Conservation (phyloP, 257 asterid genomes). For the Solanum boliviense region DNA sequence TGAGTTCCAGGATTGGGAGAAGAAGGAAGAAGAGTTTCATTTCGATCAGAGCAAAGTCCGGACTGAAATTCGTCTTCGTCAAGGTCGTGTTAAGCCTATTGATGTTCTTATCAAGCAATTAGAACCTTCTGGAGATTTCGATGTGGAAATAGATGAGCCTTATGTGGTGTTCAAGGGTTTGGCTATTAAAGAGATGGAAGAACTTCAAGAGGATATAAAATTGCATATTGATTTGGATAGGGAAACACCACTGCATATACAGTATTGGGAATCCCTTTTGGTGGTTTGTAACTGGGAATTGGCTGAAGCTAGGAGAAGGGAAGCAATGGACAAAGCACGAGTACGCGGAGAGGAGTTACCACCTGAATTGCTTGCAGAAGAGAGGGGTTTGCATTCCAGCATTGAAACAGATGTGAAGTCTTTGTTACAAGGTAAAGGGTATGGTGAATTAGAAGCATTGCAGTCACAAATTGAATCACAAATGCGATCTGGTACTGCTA, state of each 20-base stretch:
- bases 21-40: constrained; percentile 99
- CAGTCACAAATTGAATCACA: constrained; percentile 73
- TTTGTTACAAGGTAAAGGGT: constrained; percentile 60
- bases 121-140: constrained; percentile 75
- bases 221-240: constrained; percentile 87
- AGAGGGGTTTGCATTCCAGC: constrained; percentile 76
- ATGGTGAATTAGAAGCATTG: constrained; percentile 40
- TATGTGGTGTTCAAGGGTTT: constrained; percentile 88
- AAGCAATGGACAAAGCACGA: constrained; percentile 85
- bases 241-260: constrained; percentile 68
- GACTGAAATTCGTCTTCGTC: constrained; percentile 87
- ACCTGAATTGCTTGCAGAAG: constrained; percentile 74
- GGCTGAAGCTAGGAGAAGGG: constrained; percentile 73
- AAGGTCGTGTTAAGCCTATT: constrained; percentile 90
- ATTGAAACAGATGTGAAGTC: constrained; percentile 76
- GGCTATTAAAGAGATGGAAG: constrained; percentile 84
- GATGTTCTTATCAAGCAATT: constrained; percentile 83
- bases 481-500: constrained; percentile 90
- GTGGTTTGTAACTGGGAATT: constrained; percentile 93
- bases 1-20: constrained; percentile 98
- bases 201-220: constrained; percentile 84
- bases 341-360: constrained; percentile 85
- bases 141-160: constrained; percentile 80
- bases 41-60: constrained; percentile 92
- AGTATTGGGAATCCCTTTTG: constrained; percentile 89